Evolutionary conservation across 1,139 yeast genomes (phyloP), one percentile per base, ranked within the genome.

Genomic region (Pichia sp.): DNA sequence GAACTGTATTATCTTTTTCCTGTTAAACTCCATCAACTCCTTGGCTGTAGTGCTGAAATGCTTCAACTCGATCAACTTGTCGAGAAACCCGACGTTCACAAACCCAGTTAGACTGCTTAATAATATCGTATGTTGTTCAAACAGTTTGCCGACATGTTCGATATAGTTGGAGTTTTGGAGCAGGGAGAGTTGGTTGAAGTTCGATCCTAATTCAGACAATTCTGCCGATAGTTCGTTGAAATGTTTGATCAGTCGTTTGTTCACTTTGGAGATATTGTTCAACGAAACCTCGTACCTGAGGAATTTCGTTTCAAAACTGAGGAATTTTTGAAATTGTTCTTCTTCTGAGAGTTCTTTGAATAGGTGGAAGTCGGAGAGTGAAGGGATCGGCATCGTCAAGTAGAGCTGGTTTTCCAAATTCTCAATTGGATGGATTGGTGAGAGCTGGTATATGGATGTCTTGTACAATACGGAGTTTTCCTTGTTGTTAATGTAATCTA

Each of bases 61-160:
- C 14, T 85, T 90, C 17, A 87, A 79, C 61, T 91, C 97, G 7
- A 87, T 83, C 31, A 91, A 69, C 4, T 96, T 96, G 61, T 91
- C 98, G 35, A 88, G 77, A 56, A 90, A 83, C 46, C 81, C 79
- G 10, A 88, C 78, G 53, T 87, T 83, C 40, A 91, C 70, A 40
- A 81, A 79, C 35, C 81, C 77, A n/a, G 85, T 82, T 20, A 91
- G 71, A 5, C 81, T 73, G 53, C 83, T 86, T 34, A 89, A 74
- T 14, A 86, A 75, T 37, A 84, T 72, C 49, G 81, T 83, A 32
- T 83, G 80, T 38, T 86, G 76, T 61, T 89, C 96, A 58, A 85
- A 83, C 0, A 86, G 83, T 60, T 85, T 89, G 4, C 97, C 96
- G 14, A 88, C 76, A 53, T 81, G 79, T 55, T 90, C 96, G 41